Evolutionary conservation across 345 rosid genomes (phyloP).

Genomic region (Salix suchowensis): DNA sequence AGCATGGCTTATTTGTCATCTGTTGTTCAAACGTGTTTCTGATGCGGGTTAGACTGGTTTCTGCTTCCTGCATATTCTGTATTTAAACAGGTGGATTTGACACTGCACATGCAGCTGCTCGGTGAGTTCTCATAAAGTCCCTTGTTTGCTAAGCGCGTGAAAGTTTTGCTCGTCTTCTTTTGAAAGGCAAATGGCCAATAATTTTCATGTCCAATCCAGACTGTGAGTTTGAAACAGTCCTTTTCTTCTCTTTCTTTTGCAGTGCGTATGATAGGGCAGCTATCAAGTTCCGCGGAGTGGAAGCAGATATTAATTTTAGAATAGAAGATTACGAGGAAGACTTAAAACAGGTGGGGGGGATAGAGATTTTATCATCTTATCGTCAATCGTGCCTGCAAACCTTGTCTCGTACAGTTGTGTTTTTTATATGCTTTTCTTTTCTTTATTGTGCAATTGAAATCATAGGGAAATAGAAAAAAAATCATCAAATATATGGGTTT

Average conservation of each 20-base stretch:
- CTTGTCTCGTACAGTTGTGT: constrained; percentile 35
- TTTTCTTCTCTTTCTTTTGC: constrained; percentile 6
- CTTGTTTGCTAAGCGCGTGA: constrained; percentile 1
- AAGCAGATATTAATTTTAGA: constrained; percentile 88
- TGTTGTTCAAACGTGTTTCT: constrained; percentile 21
- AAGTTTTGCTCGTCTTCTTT: background rate
- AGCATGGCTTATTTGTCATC: constrained; percentile 3
- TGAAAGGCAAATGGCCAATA: background rate
- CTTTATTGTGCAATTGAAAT: constrained; percentile 8
- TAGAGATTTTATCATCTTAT: constrained; percentile 28
- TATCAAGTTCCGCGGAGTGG: constrained; percentile 85
- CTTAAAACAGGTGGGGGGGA: constrained; percentile 69
- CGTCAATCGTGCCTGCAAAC: constrained; percentile 24
- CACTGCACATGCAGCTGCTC: constrained; percentile 99
- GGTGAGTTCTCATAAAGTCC: constrained; percentile 40
- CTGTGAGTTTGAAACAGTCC: background rate
- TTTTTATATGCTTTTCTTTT: background rate
- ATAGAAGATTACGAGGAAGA: constrained; percentile 82
- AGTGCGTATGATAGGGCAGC: constrained; percentile 99
- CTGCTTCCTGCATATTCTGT: constrained; percentile 3
- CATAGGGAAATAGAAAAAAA: background rate
- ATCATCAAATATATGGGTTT: constrained; percentile 2
- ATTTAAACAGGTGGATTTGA: constrained; percentile 83
- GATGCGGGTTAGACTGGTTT: constrained; percentile 11
- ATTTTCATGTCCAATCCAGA: background rate